Evolutionary conservation across 2,329 filamentous ascomycete species (phyloP), one percentile per base, ranked within the genome.

Genomic region (Fusarium mangiferae): DNA sequence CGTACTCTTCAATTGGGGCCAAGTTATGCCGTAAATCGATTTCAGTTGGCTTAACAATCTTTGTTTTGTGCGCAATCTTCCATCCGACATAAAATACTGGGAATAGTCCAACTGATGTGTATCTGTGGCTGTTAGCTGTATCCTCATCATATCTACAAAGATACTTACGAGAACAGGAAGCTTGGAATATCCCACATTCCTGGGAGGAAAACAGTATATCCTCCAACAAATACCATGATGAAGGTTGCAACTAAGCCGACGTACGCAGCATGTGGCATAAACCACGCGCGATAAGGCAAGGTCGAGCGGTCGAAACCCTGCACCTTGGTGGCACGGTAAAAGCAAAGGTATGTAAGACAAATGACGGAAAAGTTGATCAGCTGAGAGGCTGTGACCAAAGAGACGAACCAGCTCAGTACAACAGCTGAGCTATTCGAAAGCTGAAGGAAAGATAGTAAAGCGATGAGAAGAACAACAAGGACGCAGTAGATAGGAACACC

Each of bases 401-500:
- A 92, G 45, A 93, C 88, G 73, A 95, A 90, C 93, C 93, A 95
- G 51, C 86, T 86, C 70, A 95, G 84, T 3, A 95, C 93, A 35
- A 91, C 89, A 8, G 92, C 88, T 0, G 90, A 87, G 66, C 86
- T 86, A 70, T 89, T 87, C 13, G 89, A 92, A 24, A 96, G 87
- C 80, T 95, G 91, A 54, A 95, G 83, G 82, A 95, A 96, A 6
- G 91, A 89, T 17, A 97, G 84, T 12, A 94, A 85, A 3, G 92
- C 89, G 75, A 96, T 90, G 7, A 89, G 80, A 52, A 94, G 86
- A 1, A 93, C 92, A 35, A 91, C 81, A 4, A 81, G 72, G 44
- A 96, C 93, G 78, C 91, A 93, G 82, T 93, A 94, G 70, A 94
- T 87, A 0, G 94, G 94, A 0, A 96, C 91, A 52, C 93, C 92